A percentile compares a stretch with the other conserved stretches of the same genome.
Conservation (phyloP, 495 filamentous ascomycete genomes). For the Neurospora sp. region DNA sequence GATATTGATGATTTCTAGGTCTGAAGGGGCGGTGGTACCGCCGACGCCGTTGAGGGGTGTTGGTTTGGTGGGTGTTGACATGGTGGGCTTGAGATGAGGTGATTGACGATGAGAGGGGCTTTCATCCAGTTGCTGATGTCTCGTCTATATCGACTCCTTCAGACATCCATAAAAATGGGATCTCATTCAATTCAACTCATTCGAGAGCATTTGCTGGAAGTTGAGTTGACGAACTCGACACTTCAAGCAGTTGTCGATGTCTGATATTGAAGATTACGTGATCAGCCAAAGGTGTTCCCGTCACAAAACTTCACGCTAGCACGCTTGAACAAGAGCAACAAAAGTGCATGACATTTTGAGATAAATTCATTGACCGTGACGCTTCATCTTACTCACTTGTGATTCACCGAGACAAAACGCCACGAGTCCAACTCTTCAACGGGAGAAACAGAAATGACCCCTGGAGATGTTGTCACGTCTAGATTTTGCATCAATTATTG, state of each 20-base stretch:
- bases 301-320: background rate
- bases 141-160: background rate
- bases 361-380: background rate
- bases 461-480: background rate
- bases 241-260: background rate
- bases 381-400: background rate
- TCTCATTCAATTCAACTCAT: background rate
- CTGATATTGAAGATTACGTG: background rate
- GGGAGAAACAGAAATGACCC: background rate
- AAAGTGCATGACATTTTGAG: background rate
- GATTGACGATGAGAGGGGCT: background rate
- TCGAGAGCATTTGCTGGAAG: background rate
- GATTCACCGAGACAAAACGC: background rate
- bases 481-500: background rate
- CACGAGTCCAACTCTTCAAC: background rate
- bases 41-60: background rate
- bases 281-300: background rate
- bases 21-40: background rate
- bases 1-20: conserved; percentile 30
- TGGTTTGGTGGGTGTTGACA: background rate
- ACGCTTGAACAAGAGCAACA: background rate
- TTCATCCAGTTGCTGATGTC: background rate
- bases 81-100: background rate
- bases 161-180: background rate
- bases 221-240: background rate